Base-by-base conservation (phyloP, 805 yeast species). In the Myxozyma lipomycoides region DNA sequence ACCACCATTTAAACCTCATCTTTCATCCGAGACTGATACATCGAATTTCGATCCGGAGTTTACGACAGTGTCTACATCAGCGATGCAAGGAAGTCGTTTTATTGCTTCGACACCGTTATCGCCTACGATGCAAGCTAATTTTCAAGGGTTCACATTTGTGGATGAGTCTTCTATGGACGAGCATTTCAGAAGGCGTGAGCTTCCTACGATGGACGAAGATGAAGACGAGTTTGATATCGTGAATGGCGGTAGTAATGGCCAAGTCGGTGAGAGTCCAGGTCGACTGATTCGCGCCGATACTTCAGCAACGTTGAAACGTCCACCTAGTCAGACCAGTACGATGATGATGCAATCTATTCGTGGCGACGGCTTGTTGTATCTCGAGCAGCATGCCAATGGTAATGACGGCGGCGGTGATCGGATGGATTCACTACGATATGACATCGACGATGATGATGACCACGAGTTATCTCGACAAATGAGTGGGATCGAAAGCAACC, bases 1-100 rank as follows among this genome's bases (percentile, higher is more conserved):
- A 38, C 98, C 98, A 23, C 98, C 98, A 1, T 91, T 88, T 74
- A 88, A 88, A 69, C 98, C 98, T 2, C 96, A 88, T 66, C 78
- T 93, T 58, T 73, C 84, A 7, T 83, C 87, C 37, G 98, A 93
- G 65, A 82, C 93, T 1, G 98, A 93, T 68, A 91, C 96, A 2
- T 86, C 96, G 3, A 93, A 93, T 70, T 93, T 93, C 69, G 98
- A 93, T 67, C 98, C 98, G 3, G 98, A 93, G 69, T 93, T 93
- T 70, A 93, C 98, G 19, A 84, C 83, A 62, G 87, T 95, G 39
- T 83, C 95, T 17, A 88, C 96, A 0, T 83, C 95, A 6, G 82
- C 82, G 36, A 78, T 89, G 67, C 83, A 72, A 75, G 74, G 83
- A 3, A 36, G 52, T 18, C 23, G 59, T 40, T 45, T 41, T 65